Base-by-base conservation (phyloP, 2,329 filamentous ascomycete species). In the Epichloe bromicola region DNA sequence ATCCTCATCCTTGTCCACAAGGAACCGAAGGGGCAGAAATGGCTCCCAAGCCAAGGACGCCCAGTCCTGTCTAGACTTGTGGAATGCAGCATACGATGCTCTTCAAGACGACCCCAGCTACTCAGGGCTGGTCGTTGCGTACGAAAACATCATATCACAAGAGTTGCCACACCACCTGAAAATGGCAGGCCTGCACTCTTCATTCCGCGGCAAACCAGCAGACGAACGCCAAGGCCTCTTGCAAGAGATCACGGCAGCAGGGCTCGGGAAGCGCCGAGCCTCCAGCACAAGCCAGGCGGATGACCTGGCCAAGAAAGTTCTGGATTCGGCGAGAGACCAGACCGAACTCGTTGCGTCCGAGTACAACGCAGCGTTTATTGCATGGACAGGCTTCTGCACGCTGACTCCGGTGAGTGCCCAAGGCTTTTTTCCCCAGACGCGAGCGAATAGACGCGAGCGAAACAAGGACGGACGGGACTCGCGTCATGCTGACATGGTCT, bases 331-430 rank as follows among this genome's bases (percentile, higher is more conserved):
- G 17, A 62, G 62, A 30, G 54, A 57, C 4, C 59, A 56, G 1
- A 58, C 68, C n/a, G 59, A 60, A 46, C 53, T 51, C 14, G 39
- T 63, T 11, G 51, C 62, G 43, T 50, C 57, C 4, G 54, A 56
- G 1, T 62, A 66, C 42, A 58, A 61, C 5, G 60, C 61, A 4
- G 57, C 63, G 6, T 60, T 61, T 8, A 53, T 68, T 4, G 65
- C 65, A 23, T 69, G 65, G 65, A 58, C 65, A 4, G 66, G 66
- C 12, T 57, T 69, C 30, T 67, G 64, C 53, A 65, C 63, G 19
- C 51, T 69, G 50, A 69, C 66, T 26, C 66, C 66, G 48, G 66
- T 69, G 60, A 34, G 61, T 51, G 30, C 30, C 30, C 10, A 30
- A 5, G 5, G 12, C 6, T 10, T 7, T 8, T 38, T 1, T 23